Evolutionary conservation across 2,329 filamentous ascomycete species (phyloP), one percentile per base, ranked within the genome.

Genomic region (Atkinsonella hypoxylon): DNA sequence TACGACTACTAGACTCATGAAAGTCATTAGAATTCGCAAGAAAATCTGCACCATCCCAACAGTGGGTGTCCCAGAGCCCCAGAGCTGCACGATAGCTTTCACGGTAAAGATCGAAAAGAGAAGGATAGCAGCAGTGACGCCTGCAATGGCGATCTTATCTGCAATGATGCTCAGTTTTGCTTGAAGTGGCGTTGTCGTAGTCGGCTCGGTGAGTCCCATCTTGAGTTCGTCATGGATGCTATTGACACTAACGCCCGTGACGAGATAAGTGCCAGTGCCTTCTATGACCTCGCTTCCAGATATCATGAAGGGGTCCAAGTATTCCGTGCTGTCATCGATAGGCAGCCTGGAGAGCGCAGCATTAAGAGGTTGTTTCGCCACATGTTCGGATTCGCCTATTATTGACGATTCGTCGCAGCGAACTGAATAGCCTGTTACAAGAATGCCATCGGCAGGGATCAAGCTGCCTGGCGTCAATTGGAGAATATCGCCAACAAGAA

Each of bases 31-130:
- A 47, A 85, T 81, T 20, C 79, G 71, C 59, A 85, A 70, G 58
- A 85, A 84, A 17, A 75, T 64, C 38, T 69, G 68, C 0, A 63
- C 68, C 66, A 88, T 89, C 48, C 77, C 67, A 0, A 78, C 71
- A 1, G 79, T 68, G 0, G 69, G 66, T 0, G 56, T 62, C 18
- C 57, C 44, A 58, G 78, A 81, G 36, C 68, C 60, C 5, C 76
- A 75, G 6, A 91, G 73, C 15, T 75, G 67, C 36, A 77, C 82
- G 26, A 87, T 70, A 62, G 89, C 91, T 60, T 87, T 83, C 70
- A 91, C 87, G 59, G 90, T 80, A 13, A 90, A 72, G 22, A 89
- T 83, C 47, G 88, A 68, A 62, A 93, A 91, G 17, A 91, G 73
- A 8, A 90, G 67, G 13, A 87, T 65, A 41, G 86, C 86, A 32